phyloP scores from a whole-genome alignment of 352 stramenopile species.

The Phytopythium helicoides region DNA sequence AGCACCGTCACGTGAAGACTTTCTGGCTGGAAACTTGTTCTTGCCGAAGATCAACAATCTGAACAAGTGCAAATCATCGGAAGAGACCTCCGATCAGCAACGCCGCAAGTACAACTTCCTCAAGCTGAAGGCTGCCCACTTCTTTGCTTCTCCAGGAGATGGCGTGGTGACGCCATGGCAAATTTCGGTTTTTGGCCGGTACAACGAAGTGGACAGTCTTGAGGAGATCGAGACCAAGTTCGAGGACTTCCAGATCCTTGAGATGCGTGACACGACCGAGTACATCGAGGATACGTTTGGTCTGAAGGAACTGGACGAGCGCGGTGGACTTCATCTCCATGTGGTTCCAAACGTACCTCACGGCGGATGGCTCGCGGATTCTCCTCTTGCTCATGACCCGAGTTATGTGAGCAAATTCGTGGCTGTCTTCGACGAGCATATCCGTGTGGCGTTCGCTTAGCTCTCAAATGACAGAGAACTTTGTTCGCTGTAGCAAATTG shows the following conservation, averaged over 20 bases:
- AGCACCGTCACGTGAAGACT: conserved; percentile 23
- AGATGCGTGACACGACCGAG: conserved; percentile 8
- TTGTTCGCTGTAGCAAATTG: too few relatives aligned
- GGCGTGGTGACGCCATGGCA: conserved; percentile 41
- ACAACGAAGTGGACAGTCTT: conserved; percentile 29
- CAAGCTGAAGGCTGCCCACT: conserved; percentile 29
- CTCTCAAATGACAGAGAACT: too few relatives aligned
- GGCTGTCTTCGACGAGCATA: conserved; percentile 33
- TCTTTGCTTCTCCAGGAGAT: conserved; percentile 39
- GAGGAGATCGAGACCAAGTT: conserved; percentile 17
- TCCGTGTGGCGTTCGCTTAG: conserved; percentile 24
- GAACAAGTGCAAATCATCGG: conserved; percentile 11
- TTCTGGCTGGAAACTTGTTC: conserved; percentile 20
- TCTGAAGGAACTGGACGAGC: conserved; percentile 10
- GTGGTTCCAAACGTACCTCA: conserved; percentile 8
- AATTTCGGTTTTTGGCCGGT: conserved; percentile 34
- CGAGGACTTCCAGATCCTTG: conserved; percentile 1
- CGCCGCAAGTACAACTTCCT: conserved; percentile 40
- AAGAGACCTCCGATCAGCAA: conserved; percentile 20
- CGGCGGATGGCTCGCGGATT: conserved; percentile 14
- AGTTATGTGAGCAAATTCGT: conserved; percentile 24
- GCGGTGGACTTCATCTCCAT: conserved; percentile 8
- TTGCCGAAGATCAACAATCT: conserved; percentile 14
- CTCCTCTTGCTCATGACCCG: conserved; percentile 9
- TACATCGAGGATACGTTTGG: conserved; percentile 16